Conservation (phyloP, 2,329 filamentous ascomycete genomes). For the Calcarisporium arbuscula region DNA sequence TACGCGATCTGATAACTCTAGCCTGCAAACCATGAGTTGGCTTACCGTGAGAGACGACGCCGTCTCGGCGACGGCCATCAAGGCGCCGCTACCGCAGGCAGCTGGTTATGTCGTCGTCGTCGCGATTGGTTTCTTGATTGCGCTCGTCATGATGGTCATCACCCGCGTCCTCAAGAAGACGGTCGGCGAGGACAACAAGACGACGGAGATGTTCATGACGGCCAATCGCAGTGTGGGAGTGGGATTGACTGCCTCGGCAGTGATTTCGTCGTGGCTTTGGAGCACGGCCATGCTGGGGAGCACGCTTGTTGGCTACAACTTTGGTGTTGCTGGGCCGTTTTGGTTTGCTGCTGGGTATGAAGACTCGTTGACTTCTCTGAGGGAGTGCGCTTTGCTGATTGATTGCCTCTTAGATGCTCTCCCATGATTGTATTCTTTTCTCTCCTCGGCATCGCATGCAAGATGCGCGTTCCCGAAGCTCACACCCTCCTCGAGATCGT, state of each 20-base stretch:
- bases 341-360: conserved; percentile 48
- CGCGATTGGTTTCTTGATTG: conserved; percentile 26
- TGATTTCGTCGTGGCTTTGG: conserved; percentile 50
- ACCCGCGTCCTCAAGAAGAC: conserved; percentile 41
- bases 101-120: conserved; percentile 27
- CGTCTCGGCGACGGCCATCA: conserved; percentile 8
- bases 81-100: conserved; percentile 21
- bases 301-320: conserved; percentile 44
- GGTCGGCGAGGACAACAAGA: conserved; percentile 43
- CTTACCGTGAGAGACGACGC: conserved; percentile 1
- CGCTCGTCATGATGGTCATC: conserved; percentile 37
- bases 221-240: conserved; percentile 45
- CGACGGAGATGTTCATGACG: conserved; percentile 51
- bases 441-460: conserved; percentile 43
- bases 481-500: conserved; percentile 49
- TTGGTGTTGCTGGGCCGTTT: conserved; percentile 48
- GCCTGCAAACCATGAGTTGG: too few relatives aligned
- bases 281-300: conserved; percentile 46
- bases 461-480: conserved; percentile 45
- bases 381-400: not conserved
- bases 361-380: too few relatives aligned
- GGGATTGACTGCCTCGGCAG: conserved; percentile 45
- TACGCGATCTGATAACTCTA: too few relatives aligned
- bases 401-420: conserved; percentile 26
- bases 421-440: conserved; percentile 52